These are phyloP conservation scores for Hsuehochloa calcarea DNA, from an alignment of 176 grass and related monocot species.

Conservation along the genomic window DNA sequence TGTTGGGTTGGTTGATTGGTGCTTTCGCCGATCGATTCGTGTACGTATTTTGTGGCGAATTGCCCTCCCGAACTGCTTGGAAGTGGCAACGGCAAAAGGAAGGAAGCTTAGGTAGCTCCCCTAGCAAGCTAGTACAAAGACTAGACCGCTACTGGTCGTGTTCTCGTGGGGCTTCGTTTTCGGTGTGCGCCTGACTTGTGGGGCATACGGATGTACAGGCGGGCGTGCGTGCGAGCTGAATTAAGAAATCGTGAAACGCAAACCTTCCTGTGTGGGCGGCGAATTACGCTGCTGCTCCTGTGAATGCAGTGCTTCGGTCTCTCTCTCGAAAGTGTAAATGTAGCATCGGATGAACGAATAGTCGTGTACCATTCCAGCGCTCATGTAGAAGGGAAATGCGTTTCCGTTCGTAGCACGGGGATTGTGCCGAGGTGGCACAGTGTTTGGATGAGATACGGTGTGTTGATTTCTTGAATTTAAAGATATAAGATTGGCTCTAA, in stretches of 20 bases:
- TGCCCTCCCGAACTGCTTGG: slow-evolving; percentile 10
- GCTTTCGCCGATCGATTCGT: not conserved
- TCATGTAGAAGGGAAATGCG: not conserved
- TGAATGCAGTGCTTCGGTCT: not conserved
- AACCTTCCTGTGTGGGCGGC: not conserved
- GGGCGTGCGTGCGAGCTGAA: not conserved
- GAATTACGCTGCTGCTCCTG: not conserved
- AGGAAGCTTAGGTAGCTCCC: not conserved
- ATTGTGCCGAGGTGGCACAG: no score
- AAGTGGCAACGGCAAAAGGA: not conserved
- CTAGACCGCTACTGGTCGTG: not conserved
- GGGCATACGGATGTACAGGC: not conserved
- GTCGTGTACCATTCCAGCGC: not conserved
- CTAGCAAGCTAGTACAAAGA: not conserved
- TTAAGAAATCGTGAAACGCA: not conserved
- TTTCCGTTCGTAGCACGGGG: no score
- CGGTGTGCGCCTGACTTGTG: not conserved
- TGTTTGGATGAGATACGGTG: no score
- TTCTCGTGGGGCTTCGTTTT: not conserved
- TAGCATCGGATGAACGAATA: no score
- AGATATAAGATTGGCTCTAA: no score
- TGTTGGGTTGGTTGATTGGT: not conserved
- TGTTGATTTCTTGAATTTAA: no score
- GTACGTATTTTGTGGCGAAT: not conserved
- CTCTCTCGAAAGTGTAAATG: not conserved